Evolutionary conservation across 2,329 filamentous ascomycete genomes (phyloP).

Genomic region (Malbranchea zuffiana): DNA sequence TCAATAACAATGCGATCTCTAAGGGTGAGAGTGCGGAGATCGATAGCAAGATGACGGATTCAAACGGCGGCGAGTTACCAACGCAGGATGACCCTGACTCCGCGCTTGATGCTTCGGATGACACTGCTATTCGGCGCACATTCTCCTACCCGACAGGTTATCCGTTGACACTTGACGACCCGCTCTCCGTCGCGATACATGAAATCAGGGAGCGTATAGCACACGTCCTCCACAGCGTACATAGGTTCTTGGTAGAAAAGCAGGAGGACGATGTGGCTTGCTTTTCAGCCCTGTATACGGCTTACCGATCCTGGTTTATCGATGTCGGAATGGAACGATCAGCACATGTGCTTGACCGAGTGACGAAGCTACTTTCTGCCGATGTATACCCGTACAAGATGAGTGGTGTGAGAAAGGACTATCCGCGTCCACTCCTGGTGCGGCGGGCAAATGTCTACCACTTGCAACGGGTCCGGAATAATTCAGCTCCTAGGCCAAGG

Average conservation of each 20-base stretch:
- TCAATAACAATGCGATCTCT: conserved; percentile 66
- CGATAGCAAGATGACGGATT: conserved; percentile 39
- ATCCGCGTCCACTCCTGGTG: conserved; percentile 83
- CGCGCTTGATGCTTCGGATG: conserved; percentile 47
- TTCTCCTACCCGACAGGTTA: conserved; percentile 88
- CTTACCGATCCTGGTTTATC: conserved; percentile 92
- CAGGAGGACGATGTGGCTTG: conserved; percentile 94
- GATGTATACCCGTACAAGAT: conserved; percentile 92
- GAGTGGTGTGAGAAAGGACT: conserved; percentile 80
- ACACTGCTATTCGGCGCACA: conserved; percentile 59
- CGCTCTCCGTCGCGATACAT: conserved; percentile 66
- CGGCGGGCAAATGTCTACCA: conserved; percentile 92
- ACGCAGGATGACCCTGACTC: conserved; percentile 36
- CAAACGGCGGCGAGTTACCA: conserved; percentile 23
- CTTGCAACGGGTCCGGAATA: conserved; percentile 85
- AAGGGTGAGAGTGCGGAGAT: conserved; percentile 32
- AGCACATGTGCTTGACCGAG: conserved; percentile 80
- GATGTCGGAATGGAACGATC: conserved; percentile 95
- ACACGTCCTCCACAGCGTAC: conserved; percentile 67
- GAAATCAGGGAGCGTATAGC: conserved; percentile 70
- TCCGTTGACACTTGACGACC: conserved; percentile 52
- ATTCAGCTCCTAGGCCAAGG: conserved; percentile 75
- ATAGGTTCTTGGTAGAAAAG: conserved; percentile 67
- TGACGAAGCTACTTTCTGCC: conserved; percentile 70
- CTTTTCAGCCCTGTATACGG: conserved; percentile 84